Evolutionary conservation across 202 grass and related monocot species (phyloP), one percentile per base, ranked within the genome.

Genomic region (Eragrostis tef): DNA sequence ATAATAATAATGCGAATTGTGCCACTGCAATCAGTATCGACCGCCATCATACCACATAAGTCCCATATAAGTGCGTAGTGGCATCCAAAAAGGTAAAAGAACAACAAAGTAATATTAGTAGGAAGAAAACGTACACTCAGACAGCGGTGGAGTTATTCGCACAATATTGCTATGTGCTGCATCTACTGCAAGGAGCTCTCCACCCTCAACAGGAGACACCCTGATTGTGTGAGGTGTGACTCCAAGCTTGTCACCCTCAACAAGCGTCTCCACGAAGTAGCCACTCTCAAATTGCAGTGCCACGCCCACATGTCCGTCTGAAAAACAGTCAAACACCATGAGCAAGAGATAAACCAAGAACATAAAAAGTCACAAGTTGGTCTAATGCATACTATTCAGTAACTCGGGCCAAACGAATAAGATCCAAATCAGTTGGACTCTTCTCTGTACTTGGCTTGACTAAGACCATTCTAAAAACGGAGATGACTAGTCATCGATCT

Each of bases 251-350:
- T 94, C 90, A 24, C 95, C 95, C 54, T 98, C 95, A 47, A 94
- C 92, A 46, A 98, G 87, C 4, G 95, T 98, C 86, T 98, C 95
- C 53, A 98, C 95, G 79, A 93, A 94, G 86, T 94, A 98, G 46
- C 95, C 92, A 26, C 74, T 91, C 83, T 94, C 95, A 71, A 93
- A 98, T 66, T 93, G 83, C 47, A 95, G 73, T 1, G 79, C 70
- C 45, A 93, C 80, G 36, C 87, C 70, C 54, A 93, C 80, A 53
- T 89, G 83, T 47, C 78, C 95, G 86, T 98, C 95, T 94, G 87
- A 57, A 29, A n/a, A 62, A 63, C 43, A 85, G 48, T 49, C 41
- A 64, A 77, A 65, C 12, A 51, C 11, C 43, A 48, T 66, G 42
- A 75, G 46, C 16, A 89, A 51, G 49, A 44, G 29, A 78, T 70